phyloP scores from a whole-genome alignment of 1,139 yeast genomes.

The Nakaseomyces nivariensis region DNA sequence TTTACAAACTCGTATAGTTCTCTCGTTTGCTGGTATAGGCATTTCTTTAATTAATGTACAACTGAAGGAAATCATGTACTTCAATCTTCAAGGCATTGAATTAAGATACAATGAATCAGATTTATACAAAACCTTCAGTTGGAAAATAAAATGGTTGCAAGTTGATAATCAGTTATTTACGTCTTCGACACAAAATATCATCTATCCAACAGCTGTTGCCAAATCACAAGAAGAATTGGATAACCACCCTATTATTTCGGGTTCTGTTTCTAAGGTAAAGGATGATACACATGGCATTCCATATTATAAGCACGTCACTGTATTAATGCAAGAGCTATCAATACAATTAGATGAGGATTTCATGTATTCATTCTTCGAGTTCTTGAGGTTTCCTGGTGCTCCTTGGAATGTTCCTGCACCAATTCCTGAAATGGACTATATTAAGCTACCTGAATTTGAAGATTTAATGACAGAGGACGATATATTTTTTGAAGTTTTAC shows the following conservation, averaged over 20 bases:
- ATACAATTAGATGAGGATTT: slow-evolving; percentile 92
- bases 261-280: slow-evolving; percentile 70
- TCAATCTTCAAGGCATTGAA: slow-evolving; percentile 74
- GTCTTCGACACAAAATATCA: slow-evolving; percentile 74
- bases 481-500: slow-evolving; percentile 84
- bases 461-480: slow-evolving; percentile 54
- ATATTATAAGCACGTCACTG: slow-evolving; percentile 84
- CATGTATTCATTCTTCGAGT: slow-evolving; percentile 71
- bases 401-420: slow-evolving; percentile 43
- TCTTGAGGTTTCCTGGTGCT: slow-evolving; percentile 63
- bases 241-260: slow-evolving; percentile 83
- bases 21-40: slow-evolving; percentile 81
- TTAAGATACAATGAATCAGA: slow-evolving; percentile 76
- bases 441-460: slow-evolving; percentile 62
- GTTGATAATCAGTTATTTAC: slow-evolving; percentile 87
- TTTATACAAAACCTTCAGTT: slow-evolving; percentile 65
- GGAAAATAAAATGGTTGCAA: slow-evolving; percentile 89
- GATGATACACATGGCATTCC: slow-evolving; percentile 87
- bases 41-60: slow-evolving; percentile 68
- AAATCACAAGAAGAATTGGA: slow-evolving; percentile 77
- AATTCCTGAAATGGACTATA: slow-evolving; percentile 33
- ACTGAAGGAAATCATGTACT: slow-evolving; percentile 69
- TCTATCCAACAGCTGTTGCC: slow-evolving; percentile 90
- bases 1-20: slow-evolving; percentile 48
- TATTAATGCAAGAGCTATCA: slow-evolving; percentile 81